Conservation (phyloP, 805 yeast species). For the Monosporozyma servazzii region DNA sequence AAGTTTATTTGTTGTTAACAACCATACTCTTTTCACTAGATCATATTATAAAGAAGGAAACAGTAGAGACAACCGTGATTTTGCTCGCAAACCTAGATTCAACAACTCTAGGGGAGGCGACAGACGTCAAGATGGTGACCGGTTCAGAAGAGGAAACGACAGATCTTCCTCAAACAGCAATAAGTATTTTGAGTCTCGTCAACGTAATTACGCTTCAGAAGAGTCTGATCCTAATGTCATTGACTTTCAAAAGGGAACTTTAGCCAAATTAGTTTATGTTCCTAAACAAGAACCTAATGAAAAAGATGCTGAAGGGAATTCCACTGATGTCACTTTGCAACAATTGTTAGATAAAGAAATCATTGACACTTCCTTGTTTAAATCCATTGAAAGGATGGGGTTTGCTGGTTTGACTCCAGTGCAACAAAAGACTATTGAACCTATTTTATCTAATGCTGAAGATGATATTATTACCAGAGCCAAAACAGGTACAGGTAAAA, state of each 20-base stretch:
- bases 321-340: constrained; percentile 21
- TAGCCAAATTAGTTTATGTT: constrained; percentile 15
- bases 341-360: constrained; percentile 24
- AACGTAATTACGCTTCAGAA: not conserved
- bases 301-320: not conserved
- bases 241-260: constrained; percentile 7
- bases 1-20: not conserved
- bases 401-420: constrained; percentile 55
- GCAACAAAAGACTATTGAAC: constrained; percentile 53
- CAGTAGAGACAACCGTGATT: not conserved
- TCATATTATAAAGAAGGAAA: not conserved
- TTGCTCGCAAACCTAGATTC: not conserved
- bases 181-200: constrained; percentile 3
- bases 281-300: constrained; percentile 1
- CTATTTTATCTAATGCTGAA: constrained; percentile 40
- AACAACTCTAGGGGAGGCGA: not conserved
- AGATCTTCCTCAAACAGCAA: not conserved
- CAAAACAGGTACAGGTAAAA: constrained; percentile 93
- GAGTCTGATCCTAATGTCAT: constrained; percentile 5
- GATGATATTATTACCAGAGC: constrained; percentile 77
- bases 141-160: not conserved
- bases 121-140: not conserved
- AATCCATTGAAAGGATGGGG: constrained; percentile 36
- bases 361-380: constrained; percentile 22
- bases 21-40: not conserved